Percentiles rank a stretch among this genome's conserved stretches.
Conservation (phyloP, 805 yeast genomes). For the Yamadazyma paraphyllophila region DNA sequence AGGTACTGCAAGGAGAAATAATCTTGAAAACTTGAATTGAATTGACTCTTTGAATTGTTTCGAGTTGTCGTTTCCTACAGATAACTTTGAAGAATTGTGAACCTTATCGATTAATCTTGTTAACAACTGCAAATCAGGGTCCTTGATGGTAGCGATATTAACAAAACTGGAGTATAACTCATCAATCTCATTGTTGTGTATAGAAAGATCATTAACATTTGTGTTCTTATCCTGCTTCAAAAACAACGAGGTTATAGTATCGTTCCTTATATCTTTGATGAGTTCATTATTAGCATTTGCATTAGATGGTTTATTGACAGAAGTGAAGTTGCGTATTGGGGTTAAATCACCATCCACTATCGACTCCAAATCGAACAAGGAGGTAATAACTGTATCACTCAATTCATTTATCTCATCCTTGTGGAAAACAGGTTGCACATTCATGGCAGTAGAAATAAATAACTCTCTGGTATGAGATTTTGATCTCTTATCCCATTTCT, state of each 20-base stretch:
- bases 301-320: conserved; percentile 1
- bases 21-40: conserved; percentile 52
- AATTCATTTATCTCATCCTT: conserved; percentile 80
- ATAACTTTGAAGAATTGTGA: conserved; percentile 17
- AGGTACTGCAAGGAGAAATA: conserved; percentile 68
- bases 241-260: conserved; percentile 2
- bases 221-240: not conserved
- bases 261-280: conserved; percentile 6
- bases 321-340: conserved; percentile 21
- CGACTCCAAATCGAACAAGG: conserved; percentile 71
- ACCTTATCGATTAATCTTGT: conserved; percentile 42
- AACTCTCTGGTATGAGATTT: conserved; percentile 92
- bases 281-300: conserved; percentile 1
- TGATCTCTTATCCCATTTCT: conserved; percentile 97
- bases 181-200: conserved; percentile 54
- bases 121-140: conserved; percentile 35
- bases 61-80: conserved; percentile 10
- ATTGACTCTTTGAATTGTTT: conserved; percentile 15
- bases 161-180: conserved; percentile 71
- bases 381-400: conserved; percentile 70
- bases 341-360: conserved; percentile 46
- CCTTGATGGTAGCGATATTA: conserved; percentile 46
- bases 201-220: not conserved
- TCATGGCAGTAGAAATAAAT: conserved; percentile 87
- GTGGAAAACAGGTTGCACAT: conserved; percentile 95